Evolutionary conservation across 2,329 filamentous ascomycete genomes (phyloP), one percentile per base, ranked within the genome.

Genomic region (Ceratocystis albifundus): DNA sequence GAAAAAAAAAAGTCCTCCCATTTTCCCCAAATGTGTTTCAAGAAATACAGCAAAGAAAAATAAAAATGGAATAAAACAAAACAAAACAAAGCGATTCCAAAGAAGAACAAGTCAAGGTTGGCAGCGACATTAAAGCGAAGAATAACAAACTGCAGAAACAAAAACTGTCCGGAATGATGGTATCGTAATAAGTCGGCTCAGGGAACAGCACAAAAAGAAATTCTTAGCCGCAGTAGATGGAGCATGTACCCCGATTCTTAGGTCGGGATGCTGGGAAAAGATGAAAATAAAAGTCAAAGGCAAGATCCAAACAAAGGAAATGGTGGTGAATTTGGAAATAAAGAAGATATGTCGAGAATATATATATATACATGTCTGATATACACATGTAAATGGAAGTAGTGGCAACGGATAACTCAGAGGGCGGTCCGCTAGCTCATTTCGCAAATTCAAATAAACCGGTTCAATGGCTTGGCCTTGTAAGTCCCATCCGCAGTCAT

Each of bases 401-500:
- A 64, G 36, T 20, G 12, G 10, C 50, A 17, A 44, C 32, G 32
- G 32, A 12, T 10, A 36, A 36, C 32, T 36, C 10, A 8, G 7
- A 36, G 3, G 32, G 32, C 32, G 2, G 10, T 36, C 32, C 8
- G 10, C 32, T 12, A 36, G 10, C 32, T 36, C 32, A 45, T 7
- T 22, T 6, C 10, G 30, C 20, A 45, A 7, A 22, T 32, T 55
- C 36, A 41, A n/a, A 57, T 44, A 28, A 66, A 66, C n/a, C 8
- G 53, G 30, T 66, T 66, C 36, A 30, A 22, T 20, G 7, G 57
- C 44, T 50, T 53, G 32, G 44, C 36, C 57, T 66, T 66, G 44
- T 61, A 50, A 20, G n/a, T 53, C 4, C 65, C 65, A 20, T 62
- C 65, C 4, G 65, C 65, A 48, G 65, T 61, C 25, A 61, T 61